Evolutionary conservation across 208 protist genomes (phyloP).

Genomic region (Borovskyia barvae): DNA sequence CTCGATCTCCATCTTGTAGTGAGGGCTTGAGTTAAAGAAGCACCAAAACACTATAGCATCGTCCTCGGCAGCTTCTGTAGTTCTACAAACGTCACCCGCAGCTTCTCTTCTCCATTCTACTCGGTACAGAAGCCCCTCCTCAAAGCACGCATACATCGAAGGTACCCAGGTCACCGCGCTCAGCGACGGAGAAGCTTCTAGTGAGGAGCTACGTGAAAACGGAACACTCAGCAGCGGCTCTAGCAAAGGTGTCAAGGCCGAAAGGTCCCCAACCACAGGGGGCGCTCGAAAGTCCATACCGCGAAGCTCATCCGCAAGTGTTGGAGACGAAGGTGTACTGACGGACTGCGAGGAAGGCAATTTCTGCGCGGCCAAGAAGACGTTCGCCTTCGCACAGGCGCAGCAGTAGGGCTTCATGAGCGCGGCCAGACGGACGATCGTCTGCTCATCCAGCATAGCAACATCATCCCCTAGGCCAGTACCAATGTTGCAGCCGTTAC

Average conservation of each 20-base stretch:
- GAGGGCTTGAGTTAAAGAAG: constrained; percentile 20
- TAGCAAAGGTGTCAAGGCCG: neutral
- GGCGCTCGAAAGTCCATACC: too few species aligned
- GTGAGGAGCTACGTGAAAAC: too few species aligned
- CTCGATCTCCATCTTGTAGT: constrained; percentile 23
- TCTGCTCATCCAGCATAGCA: constrained; percentile 3
- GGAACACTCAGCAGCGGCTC: too few species aligned
- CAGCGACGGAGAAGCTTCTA: too few species aligned
- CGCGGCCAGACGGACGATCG: constrained; percentile 6
- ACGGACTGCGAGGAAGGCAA: neutral
- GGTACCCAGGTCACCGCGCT: constrained; percentile 7
- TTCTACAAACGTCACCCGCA: neutral
- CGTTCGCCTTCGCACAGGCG: neutral
- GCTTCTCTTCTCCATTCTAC: constrained; percentile 13
- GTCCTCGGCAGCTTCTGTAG: neutral
- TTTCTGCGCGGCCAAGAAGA: neutral
- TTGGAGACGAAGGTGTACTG: too few species aligned
- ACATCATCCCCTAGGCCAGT: neutral
- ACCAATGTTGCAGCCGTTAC: constrained; percentile 4
- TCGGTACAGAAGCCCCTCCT: constrained; percentile 20
- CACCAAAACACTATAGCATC: constrained; percentile 17
- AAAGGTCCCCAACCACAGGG: too few species aligned
- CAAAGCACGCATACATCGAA: constrained; percentile 16
- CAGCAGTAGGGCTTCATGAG: constrained; percentile 22
- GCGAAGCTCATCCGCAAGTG: too few species aligned